These are phyloP conservation scores for Saccharomycopsis babjevae DNA, from an alignment of 805 yeast species.

Conservation along the genomic window DNA sequence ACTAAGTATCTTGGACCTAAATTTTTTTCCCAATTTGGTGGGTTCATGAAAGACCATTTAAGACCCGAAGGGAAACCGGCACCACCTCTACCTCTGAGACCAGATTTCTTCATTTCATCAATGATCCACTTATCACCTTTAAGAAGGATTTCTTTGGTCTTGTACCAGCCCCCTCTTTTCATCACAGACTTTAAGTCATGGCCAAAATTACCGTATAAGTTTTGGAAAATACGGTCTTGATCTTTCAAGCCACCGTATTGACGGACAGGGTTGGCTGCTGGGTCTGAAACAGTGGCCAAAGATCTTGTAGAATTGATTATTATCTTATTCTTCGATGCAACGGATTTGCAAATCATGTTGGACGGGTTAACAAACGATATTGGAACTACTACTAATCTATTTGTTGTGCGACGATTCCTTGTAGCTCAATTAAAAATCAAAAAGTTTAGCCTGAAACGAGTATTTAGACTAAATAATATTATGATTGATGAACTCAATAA, in stretches of 20 bases:
- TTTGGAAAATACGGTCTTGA: constrained; percentile 81
- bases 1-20: constrained; percentile 82
- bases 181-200: constrained; percentile 62
- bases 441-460: neutral
- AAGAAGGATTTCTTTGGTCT: constrained; percentile 72
- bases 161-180: constrained; percentile 86
- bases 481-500: neutral
- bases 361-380: neutral
- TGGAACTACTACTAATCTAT: neutral
- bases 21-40: constrained; percentile 91
- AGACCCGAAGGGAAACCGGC: constrained; percentile 90
- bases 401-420: neutral
- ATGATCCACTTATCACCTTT: constrained; percentile 89
- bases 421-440: neutral
- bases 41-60: constrained; percentile 91
- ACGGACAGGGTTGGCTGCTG: constrained; percentile 41
- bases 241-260: constrained; percentile 69
- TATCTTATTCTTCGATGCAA: neutral
- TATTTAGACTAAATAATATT: neutral
- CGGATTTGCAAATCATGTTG: constrained; percentile 9
- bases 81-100: constrained; percentile 87
- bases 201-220: constrained; percentile 67
- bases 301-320: constrained; percentile 9
- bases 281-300: constrained; percentile 34
- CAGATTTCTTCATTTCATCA: constrained; percentile 75